Conservation (phyloP, 306 rosid species). For the Acacia acuminata region DNA sequence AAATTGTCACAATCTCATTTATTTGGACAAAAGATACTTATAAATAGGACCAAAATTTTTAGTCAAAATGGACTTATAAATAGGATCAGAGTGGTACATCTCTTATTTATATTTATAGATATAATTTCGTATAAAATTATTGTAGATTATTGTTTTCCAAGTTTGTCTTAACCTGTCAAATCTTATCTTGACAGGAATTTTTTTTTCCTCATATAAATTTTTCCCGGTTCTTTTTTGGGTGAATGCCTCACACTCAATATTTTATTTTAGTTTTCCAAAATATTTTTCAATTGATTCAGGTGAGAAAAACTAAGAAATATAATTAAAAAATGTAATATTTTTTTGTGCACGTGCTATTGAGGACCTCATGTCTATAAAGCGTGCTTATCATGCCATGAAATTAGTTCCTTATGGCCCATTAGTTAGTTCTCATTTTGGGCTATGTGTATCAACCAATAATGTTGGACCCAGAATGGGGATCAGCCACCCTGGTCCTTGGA, state of each 20-base stretch:
- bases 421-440: slow-evolving; percentile 22
- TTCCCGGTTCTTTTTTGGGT: background rate
- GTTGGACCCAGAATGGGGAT: background rate
- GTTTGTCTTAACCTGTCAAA: background rate
- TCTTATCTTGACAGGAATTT: background rate
- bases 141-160: background rate
- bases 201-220: background rate
- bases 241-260: background rate
- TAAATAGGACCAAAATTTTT: too few species aligned
- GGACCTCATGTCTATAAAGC: slow-evolving; percentile 26
- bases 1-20: too few species aligned
- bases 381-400: slow-evolving; percentile 14
- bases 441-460: background rate
- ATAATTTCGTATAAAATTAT: background rate
- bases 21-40: too few species aligned
- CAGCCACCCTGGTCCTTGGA: too few species aligned
- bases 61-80: too few species aligned
- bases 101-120: slow-evolving; percentile 1
- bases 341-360: slow-evolving; percentile 29
- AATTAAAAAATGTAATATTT: background rate
- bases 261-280: background rate
- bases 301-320: background rate
- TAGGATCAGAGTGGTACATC: too few species aligned
- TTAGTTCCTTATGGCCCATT: slow-evolving; percentile 27
- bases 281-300: background rate